Percentiles rank a stretch among this genome's conserved stretches.
phyloP scores from a whole-genome alignment of 1,284 basidiomycete genomes.

The Ustilago xerochloae region DNA sequence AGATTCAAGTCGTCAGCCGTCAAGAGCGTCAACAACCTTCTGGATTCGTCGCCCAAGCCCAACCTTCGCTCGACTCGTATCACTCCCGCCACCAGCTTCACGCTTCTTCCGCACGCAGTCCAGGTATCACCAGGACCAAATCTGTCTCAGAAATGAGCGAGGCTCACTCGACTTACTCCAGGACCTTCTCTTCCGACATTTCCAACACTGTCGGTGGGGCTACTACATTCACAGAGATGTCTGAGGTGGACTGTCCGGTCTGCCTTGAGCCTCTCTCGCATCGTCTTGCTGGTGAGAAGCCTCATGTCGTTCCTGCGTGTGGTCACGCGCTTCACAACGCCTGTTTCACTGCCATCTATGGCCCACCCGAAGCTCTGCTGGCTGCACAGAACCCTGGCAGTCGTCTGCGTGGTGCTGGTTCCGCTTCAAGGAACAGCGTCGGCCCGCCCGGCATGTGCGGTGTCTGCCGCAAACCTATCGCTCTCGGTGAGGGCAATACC shows the following conservation, averaged over 20 bases:
- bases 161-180: slow-evolving; percentile 22
- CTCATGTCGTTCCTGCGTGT: slow-evolving; percentile 93
- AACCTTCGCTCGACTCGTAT: slow-evolving; percentile 15
- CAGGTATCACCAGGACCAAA: slow-evolving; percentile 10
- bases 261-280: slow-evolving; percentile 89
- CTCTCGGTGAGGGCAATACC: slow-evolving; percentile 80
- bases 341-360: slow-evolving; percentile 95
- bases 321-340: slow-evolving; percentile 97
- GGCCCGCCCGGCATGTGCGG: slow-evolving; percentile 86
- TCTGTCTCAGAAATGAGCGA: slow-evolving; percentile 36
- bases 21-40: slow-evolving; percentile 25
- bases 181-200: slow-evolving; percentile 27
- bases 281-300: slow-evolving; percentile 87
- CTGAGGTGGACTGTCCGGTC: slow-evolving; percentile 87
- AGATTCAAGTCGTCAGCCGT: slow-evolving; percentile 35
- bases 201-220: slow-evolving; percentile 31
- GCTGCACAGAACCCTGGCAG: slow-evolving; percentile 37
- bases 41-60: slow-evolving; percentile 3
- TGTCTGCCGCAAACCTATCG: slow-evolving; percentile 94
- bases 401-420: slow-evolving; percentile 30
- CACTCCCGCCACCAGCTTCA: slow-evolving; percentile 11
- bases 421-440: slow-evolving; percentile 70
- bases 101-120: slow-evolving; percentile 1
- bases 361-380: slow-evolving; percentile 76
- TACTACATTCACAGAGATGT: slow-evolving; percentile 74